Conservation (phyloP, 2,329 filamentous ascomycete species). For the Clarireedia paspali region DNA sequence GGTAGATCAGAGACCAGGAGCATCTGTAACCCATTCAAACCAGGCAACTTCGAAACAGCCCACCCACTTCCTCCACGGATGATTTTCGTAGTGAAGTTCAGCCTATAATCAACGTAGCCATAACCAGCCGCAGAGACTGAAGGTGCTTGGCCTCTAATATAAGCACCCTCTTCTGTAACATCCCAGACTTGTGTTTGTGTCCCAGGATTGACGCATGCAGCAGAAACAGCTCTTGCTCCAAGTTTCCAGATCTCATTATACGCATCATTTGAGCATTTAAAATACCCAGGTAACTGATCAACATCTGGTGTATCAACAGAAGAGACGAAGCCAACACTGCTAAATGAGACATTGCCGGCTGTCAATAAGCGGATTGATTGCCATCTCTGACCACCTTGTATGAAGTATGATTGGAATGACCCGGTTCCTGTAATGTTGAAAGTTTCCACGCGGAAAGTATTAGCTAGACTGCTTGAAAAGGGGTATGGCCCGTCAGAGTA, state of each 20-base stretch:
- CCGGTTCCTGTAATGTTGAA: slow-evolving; percentile 28
- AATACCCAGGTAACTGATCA: background rate
- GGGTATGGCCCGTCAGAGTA: background rate
- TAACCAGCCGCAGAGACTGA: slow-evolving; percentile 6
- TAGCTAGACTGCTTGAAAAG: background rate
- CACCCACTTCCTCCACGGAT: too few species aligned
- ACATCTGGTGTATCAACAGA: background rate
- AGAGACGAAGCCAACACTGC: background rate
- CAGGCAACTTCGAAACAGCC: too few species aligned
- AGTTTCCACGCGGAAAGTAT: background rate
- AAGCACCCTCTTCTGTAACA: slow-evolving; percentile 29
- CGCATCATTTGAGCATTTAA: slow-evolving; percentile 22
- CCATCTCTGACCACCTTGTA: slow-evolving; percentile 37
- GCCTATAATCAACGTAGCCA: too few species aligned
- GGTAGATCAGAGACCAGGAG: background rate
- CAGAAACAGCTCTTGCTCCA: slow-evolving; percentile 29
- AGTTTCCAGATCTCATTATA: slow-evolving; percentile 33
- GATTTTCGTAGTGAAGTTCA: too few species aligned
- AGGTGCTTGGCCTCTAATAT: slow-evolving; percentile 28
- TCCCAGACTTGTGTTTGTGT: slow-evolving; percentile 33
- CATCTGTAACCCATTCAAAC: background rate
- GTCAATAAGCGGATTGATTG: slow-evolving; percentile 32
- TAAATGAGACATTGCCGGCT: slow-evolving; percentile 28
- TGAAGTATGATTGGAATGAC: slow-evolving; percentile 27
- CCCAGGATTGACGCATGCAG: slow-evolving; percentile 32